Evolutionary conservation across 2,329 filamentous ascomycete genomes (phyloP), one percentile per base, ranked within the genome.

Genomic region (Fusarium sarcochroum): DNA sequence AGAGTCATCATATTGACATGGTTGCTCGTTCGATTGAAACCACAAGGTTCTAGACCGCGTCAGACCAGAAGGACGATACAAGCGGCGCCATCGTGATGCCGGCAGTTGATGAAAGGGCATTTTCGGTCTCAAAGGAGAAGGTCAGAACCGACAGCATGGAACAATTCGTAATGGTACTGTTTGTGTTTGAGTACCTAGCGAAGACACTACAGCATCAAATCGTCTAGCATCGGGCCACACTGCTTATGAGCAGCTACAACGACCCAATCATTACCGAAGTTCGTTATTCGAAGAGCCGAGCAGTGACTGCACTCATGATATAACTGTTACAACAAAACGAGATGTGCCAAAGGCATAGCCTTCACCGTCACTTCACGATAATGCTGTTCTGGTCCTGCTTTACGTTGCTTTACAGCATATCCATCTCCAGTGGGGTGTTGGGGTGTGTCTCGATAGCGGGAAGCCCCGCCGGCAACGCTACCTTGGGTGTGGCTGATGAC

Each of bases 401-500:
- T 30, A 3, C 27, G 27, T 30, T 30, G 47, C 35, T 52, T 44
- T 47, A 37, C 58, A 42, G 27, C 35, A 58, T 46, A 47, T 44
- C 41, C 41, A 52, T 45, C 20, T 25, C 50, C 56, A 63, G 61
- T 58, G 46, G 61, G 68, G 70, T 67, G 61, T 10, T 30, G 27
- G 27, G 27, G 27, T 71, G 70, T 66, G 41, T 46, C 61, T 44
- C 61, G 53, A 65, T 66, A 57, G 63, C 71, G 73, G 73, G 71
- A 75, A 58, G 66, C 60, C 71, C 68, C 59, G 58, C 58, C 38
- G 18, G 40, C 17, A 30, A 57, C 42, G 49, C 49, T 44, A 63
- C 58, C 20, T 13, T 50, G 73, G 70, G 55, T 71, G 73, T 75
- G 68, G 70, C 73, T 72, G 55, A 70, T 63, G 68, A 68, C 70